Percentiles rank a stretch among this genome's conserved stretches.
Evolutionary conservation across 2,329 filamentous ascomycete species (phyloP).

Genomic region (Graphiopsis chlorocephala): DNA sequence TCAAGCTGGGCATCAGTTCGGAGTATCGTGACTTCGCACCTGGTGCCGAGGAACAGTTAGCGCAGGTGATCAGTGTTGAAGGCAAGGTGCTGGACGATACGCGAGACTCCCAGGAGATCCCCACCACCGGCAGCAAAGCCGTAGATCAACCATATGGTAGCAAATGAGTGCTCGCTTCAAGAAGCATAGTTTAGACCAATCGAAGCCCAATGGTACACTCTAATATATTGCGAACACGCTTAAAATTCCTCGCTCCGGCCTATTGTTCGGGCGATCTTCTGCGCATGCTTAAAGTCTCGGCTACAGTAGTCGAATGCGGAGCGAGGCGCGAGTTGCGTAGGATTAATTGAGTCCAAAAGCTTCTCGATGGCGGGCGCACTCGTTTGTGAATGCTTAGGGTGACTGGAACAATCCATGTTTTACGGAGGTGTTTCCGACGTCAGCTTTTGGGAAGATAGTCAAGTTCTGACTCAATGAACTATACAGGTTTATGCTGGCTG

Average conservation of each 20-base stretch:
- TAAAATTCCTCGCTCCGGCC: neutral
- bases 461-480: neutral
- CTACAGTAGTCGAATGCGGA: neutral
- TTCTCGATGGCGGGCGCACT: neutral
- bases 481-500: neutral
- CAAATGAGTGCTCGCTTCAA: conserved; percentile 7
- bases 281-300: neutral
- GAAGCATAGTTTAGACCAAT: neutral
- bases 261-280: neutral
- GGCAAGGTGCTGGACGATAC: conserved; percentile 10
- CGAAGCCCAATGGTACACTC: neutral
- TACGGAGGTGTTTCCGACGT: neutral
- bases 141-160: neutral
- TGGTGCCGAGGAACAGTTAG: conserved; percentile 10
- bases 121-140: conserved; percentile 10
- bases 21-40: conserved; percentile 18
- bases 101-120: conserved; percentile 13
- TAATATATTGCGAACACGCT: neutral
- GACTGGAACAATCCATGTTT: neutral
- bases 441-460: neutral
- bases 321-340: neutral
- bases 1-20: conserved; percentile 16
- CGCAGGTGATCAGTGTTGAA: conserved; percentile 14
- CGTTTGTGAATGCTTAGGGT: neutral
- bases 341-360: neutral